phyloP scores from a whole-genome alignment of 1,139 yeast genomes.

The Sugiyamaella japonica region DNA sequence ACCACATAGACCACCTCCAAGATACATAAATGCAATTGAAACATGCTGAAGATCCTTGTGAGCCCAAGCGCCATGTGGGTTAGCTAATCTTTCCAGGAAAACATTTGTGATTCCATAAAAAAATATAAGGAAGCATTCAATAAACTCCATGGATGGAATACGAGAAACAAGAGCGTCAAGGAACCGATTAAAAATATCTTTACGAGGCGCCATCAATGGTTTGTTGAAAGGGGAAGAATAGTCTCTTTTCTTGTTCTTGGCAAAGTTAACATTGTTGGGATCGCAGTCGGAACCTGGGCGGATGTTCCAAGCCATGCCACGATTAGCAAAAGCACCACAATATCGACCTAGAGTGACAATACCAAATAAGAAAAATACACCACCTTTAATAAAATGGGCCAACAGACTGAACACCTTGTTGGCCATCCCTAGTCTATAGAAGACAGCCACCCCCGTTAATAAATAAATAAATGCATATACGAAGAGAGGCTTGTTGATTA shows the following conservation, averaged over 20 bases:
- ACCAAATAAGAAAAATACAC: constrained; percentile 78
- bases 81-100: constrained; percentile 84
- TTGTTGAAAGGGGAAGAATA: constrained; percentile 4
- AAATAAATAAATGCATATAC: constrained; percentile 59
- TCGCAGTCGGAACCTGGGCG: constrained; percentile 37
- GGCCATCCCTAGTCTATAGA: constrained; percentile 67
- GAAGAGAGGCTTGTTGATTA: constrained; percentile 67
- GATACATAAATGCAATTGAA: constrained; percentile 89
- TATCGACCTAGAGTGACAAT: constrained; percentile 76
- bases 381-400: constrained; percentile 97
- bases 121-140: constrained; percentile 76
- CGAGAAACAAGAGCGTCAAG: constrained; percentile 32
- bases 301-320: constrained; percentile 93
- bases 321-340: constrained; percentile 71
- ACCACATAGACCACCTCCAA: constrained; percentile 94
- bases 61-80: constrained; percentile 72
- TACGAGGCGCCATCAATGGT: neutral
- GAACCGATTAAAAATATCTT: constrained; percentile 3
- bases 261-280: neutral
- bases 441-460: constrained; percentile 76
- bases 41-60: constrained; percentile 94
- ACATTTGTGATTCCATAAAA: constrained; percentile 87
- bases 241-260: neutral
- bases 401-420: constrained; percentile 69
- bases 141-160: constrained; percentile 67